These are phyloP conservation scores for Cyclotella kingstonii DNA, from an alignment of 108 stramenopile species.

Conservation along the genomic window DNA sequence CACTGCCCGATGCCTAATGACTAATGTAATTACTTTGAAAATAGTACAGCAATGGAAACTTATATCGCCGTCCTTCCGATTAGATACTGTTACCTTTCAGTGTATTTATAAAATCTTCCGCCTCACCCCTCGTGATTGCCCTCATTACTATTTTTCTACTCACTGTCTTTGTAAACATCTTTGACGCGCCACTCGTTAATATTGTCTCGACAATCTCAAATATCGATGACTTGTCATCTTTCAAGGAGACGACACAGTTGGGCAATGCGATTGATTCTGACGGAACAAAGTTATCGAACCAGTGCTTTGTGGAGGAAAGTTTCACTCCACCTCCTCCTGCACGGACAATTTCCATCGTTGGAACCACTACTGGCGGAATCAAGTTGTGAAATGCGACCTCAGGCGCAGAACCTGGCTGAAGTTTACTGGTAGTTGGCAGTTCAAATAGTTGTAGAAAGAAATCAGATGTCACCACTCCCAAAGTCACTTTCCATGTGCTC, in stretches of 20 bases:
- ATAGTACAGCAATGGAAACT: too few species aligned
- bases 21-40: too few species aligned
- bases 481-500: constrained; percentile 56
- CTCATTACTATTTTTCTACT: constrained; percentile 52
- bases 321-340: constrained; percentile 39
- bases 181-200: constrained; percentile 51
- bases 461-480: constrained; percentile 72
- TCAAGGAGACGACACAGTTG: constrained; percentile 50
- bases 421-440: constrained; percentile 47
- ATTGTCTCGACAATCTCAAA: constrained; percentile 67
- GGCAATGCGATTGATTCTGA: constrained; percentile 61
- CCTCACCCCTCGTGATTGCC: constrained; percentile 54
- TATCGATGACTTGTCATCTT: constrained; percentile 38
- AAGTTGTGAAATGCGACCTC: constrained; percentile 76
- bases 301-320: constrained; percentile 45
- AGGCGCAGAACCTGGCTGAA: constrained; percentile 57
- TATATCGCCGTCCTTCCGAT: too few species aligned
- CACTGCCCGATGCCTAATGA: too few species aligned
- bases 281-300: constrained; percentile 71
- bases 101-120: constrained; percentile 60
- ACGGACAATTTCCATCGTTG: constrained; percentile 32
- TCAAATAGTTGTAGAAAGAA: constrained; percentile 77
- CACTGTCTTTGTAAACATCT: constrained; percentile 59
- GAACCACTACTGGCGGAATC: constrained; percentile 60
- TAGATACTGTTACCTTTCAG: constrained; percentile 38